Percentiles rank a stretch among this genome's conserved stretches.
These are phyloP conservation scores for Colletotrichum sp. DNA, from an alignment of 2,329 filamentous ascomycete genomes.

Conservation along the genomic window DNA sequence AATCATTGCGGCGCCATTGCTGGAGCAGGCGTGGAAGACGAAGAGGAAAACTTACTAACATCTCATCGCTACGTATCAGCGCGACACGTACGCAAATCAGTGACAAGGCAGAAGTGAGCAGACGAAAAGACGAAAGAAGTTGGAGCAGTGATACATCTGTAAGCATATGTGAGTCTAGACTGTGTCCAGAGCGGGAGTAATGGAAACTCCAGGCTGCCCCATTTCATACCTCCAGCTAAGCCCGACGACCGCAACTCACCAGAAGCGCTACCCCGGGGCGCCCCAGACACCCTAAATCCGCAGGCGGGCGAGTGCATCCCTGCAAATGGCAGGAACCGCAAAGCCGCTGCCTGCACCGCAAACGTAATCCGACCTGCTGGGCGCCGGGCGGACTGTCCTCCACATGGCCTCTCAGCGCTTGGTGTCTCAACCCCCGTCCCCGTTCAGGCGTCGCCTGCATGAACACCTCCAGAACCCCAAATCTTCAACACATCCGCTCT, in stretches of 20 bases:
- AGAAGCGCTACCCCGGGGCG: neutral
- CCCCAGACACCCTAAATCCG: neutral
- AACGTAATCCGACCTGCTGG: slow-evolving; percentile 1
- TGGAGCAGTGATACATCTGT: neutral
- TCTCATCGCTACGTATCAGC: neutral
- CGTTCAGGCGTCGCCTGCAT: neutral
- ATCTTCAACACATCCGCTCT: slow-evolving; percentile 6
- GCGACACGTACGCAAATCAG: neutral
- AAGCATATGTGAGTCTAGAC: neutral
- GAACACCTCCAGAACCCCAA: slow-evolving; percentile 11
- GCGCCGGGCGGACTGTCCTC: neutral
- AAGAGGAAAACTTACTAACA: neutral
- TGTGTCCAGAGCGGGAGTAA: neutral
- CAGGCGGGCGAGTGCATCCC: neutral
- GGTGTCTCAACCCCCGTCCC: slow-evolving; percentile 5
- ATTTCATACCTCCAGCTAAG: neutral
- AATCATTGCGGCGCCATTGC: neutral
- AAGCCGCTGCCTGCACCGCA: neutral
- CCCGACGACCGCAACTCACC: neutral
- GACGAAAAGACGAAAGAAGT: neutral
- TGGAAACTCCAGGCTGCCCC: neutral
- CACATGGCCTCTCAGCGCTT: slow-evolving; percentile 7
- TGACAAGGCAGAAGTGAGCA: neutral
- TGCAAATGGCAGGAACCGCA: neutral
- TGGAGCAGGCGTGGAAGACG: neutral